These are phyloP conservation scores for Rhynchosporium agropyri DNA, from an alignment of 2,329 filamentous ascomycete species.

Conservation along the genomic window DNA sequence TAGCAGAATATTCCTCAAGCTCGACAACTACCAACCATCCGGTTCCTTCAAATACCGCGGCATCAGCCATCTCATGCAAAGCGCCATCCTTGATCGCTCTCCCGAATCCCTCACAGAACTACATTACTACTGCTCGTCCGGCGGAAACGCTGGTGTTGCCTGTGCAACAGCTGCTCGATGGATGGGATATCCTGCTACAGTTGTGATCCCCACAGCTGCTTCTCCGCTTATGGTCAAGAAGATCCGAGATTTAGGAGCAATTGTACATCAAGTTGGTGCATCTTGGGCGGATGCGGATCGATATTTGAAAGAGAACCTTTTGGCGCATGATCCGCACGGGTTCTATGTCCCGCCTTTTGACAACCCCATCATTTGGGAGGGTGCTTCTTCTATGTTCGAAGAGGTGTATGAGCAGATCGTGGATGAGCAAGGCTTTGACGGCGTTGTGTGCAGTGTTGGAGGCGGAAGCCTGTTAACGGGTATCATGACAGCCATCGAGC, in stretches of 20 bases:
- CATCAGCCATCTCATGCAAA: conserved; percentile 70
- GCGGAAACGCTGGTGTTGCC: conserved; percentile 84
- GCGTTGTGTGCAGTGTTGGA: conserved; percentile 76
- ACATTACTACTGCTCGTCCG: conserved; percentile 68
- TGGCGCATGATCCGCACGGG: conserved; percentile 50
- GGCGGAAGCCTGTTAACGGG: conserved; percentile 81
- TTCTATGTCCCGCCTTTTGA: conserved; percentile 74
- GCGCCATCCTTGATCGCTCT: conserved; percentile 41
- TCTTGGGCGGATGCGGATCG: conserved; percentile 71
- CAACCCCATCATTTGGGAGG: conserved; percentile 67
- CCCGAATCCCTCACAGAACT: conserved; percentile 12
- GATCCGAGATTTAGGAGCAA: conserved; percentile 66
- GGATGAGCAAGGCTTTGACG: conserved; percentile 55
- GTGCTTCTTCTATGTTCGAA: conserved; percentile 61
- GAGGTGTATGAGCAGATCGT: conserved; percentile 39
- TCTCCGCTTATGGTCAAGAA: conserved; percentile 72
- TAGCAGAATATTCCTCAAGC: conserved; percentile 74
- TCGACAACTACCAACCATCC: conserved; percentile 81
- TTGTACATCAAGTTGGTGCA: conserved; percentile 69
- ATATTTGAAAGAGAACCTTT: conserved; percentile 61
- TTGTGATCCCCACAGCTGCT: conserved; percentile 71
- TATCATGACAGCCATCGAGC: conserved; percentile 52
- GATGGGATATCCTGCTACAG: conserved; percentile 68
- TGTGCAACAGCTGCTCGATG: conserved; percentile 72
- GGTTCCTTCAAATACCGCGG: conserved; percentile 85